A percentile compares a stretch with the other conserved stretches of the same genome.
phyloP scores from a whole-genome alignment of 192 early-diverging fungal species.

The Physocladia obscura region DNA sequence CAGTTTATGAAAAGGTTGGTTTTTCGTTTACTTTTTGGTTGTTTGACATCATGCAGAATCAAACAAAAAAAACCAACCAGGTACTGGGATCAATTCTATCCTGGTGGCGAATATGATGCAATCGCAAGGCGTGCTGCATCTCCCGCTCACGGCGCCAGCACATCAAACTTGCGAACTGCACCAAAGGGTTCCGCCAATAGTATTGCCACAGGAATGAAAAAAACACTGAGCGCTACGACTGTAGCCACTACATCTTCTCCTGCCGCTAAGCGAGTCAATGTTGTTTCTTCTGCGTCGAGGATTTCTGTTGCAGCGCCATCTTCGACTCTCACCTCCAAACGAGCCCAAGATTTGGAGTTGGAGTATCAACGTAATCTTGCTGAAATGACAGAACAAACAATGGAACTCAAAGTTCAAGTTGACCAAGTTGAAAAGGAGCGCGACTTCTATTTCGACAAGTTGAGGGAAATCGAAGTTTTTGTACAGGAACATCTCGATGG shows the following conservation, averaged over 20 bases:
- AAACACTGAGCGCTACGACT: conserved; percentile 6
- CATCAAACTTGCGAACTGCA: neutral
- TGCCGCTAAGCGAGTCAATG: neutral
- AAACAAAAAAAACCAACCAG: conserved; percentile 28
- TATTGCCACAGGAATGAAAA: conserved; percentile 42
- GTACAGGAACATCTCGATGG: conserved; percentile 78
- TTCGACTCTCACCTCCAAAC: neutral
- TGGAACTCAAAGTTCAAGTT: conserved; percentile 80
- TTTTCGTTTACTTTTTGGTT: neutral
- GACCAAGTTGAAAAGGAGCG: conserved; percentile 94
- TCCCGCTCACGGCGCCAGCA: neutral
- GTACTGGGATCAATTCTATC: conserved; percentile 88
- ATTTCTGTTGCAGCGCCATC: neutral
- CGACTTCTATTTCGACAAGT: conserved; percentile 95
- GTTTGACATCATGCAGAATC: neutral
- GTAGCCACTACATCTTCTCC: conserved; percentile 4
- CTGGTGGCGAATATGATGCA: conserved; percentile 85
- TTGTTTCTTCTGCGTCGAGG: neutral
- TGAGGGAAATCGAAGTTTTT: conserved; percentile 93
- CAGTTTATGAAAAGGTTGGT: conserved; percentile 83
- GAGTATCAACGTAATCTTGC: conserved; percentile 67
- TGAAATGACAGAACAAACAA: conserved; percentile 75
- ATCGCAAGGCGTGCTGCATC: conserved; percentile 57
- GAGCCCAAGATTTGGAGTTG: conserved; percentile 13
- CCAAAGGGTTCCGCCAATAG: conserved; percentile 1